These are phyloP conservation scores for Pythium periplocum DNA, from an alignment of 352 stramenopile species.

Conservation along the genomic window DNA sequence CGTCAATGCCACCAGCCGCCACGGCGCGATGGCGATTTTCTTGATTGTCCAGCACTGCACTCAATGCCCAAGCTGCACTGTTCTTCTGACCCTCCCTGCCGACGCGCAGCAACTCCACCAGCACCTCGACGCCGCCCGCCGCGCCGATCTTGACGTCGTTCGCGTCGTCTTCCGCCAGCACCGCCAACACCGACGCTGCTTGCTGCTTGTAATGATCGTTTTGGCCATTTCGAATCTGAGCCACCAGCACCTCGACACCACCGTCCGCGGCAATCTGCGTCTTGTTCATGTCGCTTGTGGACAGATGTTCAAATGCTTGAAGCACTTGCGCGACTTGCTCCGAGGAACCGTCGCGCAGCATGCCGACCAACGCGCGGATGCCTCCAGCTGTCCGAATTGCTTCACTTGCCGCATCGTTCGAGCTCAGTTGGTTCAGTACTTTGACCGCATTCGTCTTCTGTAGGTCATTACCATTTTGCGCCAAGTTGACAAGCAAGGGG, in stretches of 20 bases:
- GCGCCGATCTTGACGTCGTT: conserved; percentile 8
- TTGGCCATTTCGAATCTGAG: conserved; percentile 1
- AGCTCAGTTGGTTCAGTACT: conserved; percentile 14
- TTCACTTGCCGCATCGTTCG: conserved; percentile 9
- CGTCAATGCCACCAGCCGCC: conserved; percentile 2
- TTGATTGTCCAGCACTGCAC: conserved; percentile 8
- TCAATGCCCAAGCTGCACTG: conserved; percentile 15
- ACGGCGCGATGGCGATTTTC: conserved; percentile 2
- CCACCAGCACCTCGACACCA: conserved; percentile 8
- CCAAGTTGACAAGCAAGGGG: conserved; percentile 3
- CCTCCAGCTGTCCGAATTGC: conserved; percentile 7
- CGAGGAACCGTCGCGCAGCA: conserved; percentile 3
- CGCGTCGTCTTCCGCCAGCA: conserved; percentile 10
- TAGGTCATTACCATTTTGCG: conserved; percentile 4
- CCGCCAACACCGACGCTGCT: conserved; percentile 14
- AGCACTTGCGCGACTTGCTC: conserved; percentile 12
- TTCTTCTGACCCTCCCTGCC: conserved; percentile 14
- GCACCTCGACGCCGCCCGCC: conserved; percentile 7
- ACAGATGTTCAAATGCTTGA: conserved; percentile 13
- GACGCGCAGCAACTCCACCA: conserved; percentile 8
- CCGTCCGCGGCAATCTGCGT: conserved; percentile 8
- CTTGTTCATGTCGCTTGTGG: conserved; percentile 16
- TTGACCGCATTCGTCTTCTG: conserved; percentile 14
- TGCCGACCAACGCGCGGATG: conserved; percentile 3
- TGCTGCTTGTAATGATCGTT: conserved; percentile 12